Conservation (phyloP, 2,329 filamentous ascomycete genomes). For the Sporothrix protearum region DNA sequence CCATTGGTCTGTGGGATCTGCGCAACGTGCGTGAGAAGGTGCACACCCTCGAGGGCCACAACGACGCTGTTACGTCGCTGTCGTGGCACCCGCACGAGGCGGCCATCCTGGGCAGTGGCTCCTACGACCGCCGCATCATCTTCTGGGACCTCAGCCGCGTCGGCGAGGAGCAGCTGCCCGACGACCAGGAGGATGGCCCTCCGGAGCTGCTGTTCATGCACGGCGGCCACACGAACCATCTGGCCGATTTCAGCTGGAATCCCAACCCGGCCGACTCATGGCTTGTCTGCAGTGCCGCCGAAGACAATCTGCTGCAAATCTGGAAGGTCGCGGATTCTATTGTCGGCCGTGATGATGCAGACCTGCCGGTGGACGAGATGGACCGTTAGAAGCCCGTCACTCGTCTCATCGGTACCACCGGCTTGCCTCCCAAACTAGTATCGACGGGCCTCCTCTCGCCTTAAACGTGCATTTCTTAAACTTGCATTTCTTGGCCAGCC, state of each 20-base stretch:
- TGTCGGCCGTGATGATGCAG: conserved; percentile 70
- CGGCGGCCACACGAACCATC: conserved; percentile 92
- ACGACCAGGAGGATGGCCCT: conserved; percentile 91
- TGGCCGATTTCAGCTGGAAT: conserved; percentile 98
- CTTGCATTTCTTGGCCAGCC: too few species aligned
- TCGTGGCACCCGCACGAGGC: conserved; percentile 93
- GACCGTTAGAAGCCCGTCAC: conserved; percentile 49
- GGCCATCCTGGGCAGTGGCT: conserved; percentile 82
- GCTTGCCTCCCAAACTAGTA: too few species aligned
- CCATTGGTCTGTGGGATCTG: conserved; percentile 91
- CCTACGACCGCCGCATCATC: conserved; percentile 88
- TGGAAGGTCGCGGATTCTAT: conserved; percentile 85
- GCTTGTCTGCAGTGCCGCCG: conserved; percentile 91
- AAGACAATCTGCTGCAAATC: conserved; percentile 94
- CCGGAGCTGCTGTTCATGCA: conserved; percentile 99
- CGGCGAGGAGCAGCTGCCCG: conserved; percentile 89
- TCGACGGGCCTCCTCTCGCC: conserved; percentile 5
- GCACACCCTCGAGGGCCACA: conserved; percentile 84
- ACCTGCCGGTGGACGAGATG: conserved; percentile 73
- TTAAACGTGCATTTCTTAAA: too few species aligned
- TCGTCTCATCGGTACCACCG: neutral
- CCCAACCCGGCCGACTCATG: conserved; percentile 90
- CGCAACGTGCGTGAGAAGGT: conserved; percentile 86
- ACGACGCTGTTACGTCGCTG: conserved; percentile 83
- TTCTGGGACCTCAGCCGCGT: conserved; percentile 94